Evolutionary conservation across 352 stramenopile genomes (phyloP), one percentile per base, ranked within the genome.

Genomic region (Phytophthora ohioensis): DNA sequence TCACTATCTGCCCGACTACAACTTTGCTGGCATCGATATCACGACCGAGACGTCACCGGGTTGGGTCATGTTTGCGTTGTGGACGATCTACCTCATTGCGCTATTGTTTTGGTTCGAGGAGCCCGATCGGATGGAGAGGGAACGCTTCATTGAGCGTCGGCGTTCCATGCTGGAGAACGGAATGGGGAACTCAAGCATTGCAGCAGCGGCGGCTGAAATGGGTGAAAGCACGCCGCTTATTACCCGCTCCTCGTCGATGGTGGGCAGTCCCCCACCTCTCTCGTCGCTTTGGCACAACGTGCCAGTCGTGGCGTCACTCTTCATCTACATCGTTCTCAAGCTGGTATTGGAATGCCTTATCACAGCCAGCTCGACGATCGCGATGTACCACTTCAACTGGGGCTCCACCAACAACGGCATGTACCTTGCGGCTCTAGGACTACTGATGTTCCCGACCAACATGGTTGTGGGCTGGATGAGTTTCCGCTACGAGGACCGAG

Each of bases 401-500:
- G 81, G 84, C 60, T 91, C 88, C 31, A 93, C 81, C 39, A 76
- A 88, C 46, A 91, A 88, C 49, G 94, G 93, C 17, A 78, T 96
- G 34, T 98, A 97, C 67, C 78, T 98, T 49, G 91, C 91, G 31
- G 81, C 91, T 27, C 71, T 98, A 12, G 93, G 91, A 7, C 73
- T 97, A 42, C 79, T 98, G 46, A 97, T 98, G 87, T 97, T 98
- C 66, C 95, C 95, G 15, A 95, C 90, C 36, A 98, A 98, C 63
- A 80, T 96, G 49, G 70, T 94, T 15, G 91, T 98, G 21, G 93
- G 91, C 47, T 92, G 87, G 69, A 81, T 98, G 53, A 96, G 89
- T 67, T 88, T 91, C 57, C 85, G 81, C 15, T 97, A 97, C 61
- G 91, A 98, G 67, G 93, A 98, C 80, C 83, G 93, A 27, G 91